Evolutionary conservation across 2,329 filamentous ascomycete genomes (phyloP).

Genomic region (Shiraia bambusicola): DNA sequence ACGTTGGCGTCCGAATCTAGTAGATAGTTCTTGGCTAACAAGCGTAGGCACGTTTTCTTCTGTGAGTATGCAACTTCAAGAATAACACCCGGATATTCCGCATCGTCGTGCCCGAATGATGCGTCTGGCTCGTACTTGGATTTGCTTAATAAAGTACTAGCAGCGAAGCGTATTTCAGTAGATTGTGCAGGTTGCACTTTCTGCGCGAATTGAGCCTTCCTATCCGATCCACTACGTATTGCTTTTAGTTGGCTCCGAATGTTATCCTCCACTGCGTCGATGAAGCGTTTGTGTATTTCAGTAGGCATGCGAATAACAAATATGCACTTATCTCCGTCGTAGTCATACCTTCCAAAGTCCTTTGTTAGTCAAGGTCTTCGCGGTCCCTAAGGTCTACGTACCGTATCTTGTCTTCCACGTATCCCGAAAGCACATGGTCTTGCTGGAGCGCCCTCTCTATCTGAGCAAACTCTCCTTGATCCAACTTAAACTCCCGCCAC

Average conservation of each 20-base stretch:
- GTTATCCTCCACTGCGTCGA: conserved; percentile 24
- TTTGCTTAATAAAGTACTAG: conserved; percentile 9
- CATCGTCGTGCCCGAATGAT: conserved; percentile 23
- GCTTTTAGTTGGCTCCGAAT: conserved; percentile 20
- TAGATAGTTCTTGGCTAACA: conserved; percentile 18
- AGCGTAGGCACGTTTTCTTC: conserved; percentile 15
- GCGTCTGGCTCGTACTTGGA: conserved; percentile 26
- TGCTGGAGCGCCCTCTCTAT: conserved; percentile 12
- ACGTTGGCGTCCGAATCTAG: conserved; percentile 19
- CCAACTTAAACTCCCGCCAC: conserved; percentile 20
- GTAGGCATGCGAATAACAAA: conserved; percentile 26
- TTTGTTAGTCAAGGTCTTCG: conserved; percentile 8
- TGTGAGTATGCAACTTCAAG: conserved; percentile 23
- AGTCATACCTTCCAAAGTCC: conserved; percentile 20
- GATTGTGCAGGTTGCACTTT: conserved; percentile 20
- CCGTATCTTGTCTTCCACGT: conserved; percentile 19
- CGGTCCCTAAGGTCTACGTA: conserved; percentile 7
- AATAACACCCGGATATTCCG: conserved; percentile 25
- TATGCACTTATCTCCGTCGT: conserved; percentile 9
- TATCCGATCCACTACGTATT: conserved; percentile 17
- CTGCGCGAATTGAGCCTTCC: conserved; percentile 18
- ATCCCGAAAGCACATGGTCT: conserved; percentile 17
- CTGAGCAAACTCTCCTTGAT: conserved; percentile 16
- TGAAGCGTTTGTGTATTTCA: conserved; percentile 16
- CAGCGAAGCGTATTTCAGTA: conserved; percentile 16